A percentile compares a stretch with the other conserved stretches of the same genome.
phyloP scores from a whole-genome alignment of 1,139 yeast species.

The Tardiomyces digboiensis region DNA sequence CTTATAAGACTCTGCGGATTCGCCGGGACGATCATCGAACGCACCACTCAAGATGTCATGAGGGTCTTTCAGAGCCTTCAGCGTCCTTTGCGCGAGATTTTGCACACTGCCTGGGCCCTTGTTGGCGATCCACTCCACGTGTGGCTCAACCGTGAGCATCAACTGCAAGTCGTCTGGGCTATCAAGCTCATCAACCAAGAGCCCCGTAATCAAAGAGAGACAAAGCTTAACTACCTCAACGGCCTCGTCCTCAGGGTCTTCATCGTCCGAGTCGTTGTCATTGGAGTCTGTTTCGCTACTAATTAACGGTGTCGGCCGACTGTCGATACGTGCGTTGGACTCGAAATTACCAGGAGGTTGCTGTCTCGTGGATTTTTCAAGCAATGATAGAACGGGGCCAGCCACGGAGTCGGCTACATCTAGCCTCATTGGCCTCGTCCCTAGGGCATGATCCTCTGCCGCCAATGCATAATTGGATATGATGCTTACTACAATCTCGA shows the following conservation, averaged over 20 bases:
- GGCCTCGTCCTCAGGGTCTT: conserved; percentile 17
- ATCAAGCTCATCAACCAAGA: conserved; percentile 17
- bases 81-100: not conserved
- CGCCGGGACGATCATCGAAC: conserved; percentile 8
- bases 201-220: conserved; percentile 19
- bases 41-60: not conserved
- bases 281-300: not conserved
- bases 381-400: not conserved
- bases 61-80: not conserved
- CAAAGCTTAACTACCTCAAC: conserved; percentile 21
- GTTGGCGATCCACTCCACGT: not conserved
- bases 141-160: not conserved
- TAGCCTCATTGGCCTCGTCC: too few species aligned
- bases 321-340: not conserved
- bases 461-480: conserved; percentile 4
- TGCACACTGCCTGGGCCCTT: not conserved
- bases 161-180: conserved; percentile 30
- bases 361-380: not conserved
- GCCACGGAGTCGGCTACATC: not conserved
- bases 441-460: conserved; percentile 6
- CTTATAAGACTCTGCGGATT: conserved; percentile 30
- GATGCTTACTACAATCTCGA: conserved; percentile 3
- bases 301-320: not conserved
- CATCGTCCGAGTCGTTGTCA: conserved; percentile 17
- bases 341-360: not conserved